Evolutionary conservation across 495 filamentous ascomycete genomes (phyloP).

Genomic region (Aspergillus funiculosus): DNA sequence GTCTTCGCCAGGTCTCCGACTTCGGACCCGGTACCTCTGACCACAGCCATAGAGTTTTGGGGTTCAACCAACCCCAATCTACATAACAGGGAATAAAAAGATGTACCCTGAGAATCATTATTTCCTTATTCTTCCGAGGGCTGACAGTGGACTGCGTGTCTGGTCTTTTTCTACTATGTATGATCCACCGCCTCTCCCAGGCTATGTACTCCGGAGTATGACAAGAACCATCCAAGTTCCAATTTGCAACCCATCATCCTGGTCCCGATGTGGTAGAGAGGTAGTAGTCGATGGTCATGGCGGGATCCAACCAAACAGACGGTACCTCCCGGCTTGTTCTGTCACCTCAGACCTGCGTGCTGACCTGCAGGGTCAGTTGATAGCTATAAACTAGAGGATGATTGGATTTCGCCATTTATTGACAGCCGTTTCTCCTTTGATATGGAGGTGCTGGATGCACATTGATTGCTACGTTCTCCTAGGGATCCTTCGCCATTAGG

Average conservation of each 20-base stretch:
- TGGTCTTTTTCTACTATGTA: conserved; percentile 1
- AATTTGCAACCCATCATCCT: too few relatives aligned
- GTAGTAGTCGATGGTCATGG: neutral
- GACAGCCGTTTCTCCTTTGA: too few relatives aligned
- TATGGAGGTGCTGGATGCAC: neutral
- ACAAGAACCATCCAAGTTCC: conserved; percentile 4
- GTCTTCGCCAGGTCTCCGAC: too few relatives aligned
- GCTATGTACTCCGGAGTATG: neutral
- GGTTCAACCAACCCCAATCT: neutral
- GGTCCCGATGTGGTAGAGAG: too few relatives aligned
- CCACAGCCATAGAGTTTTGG: conserved; percentile 1
- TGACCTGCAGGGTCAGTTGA: conserved; percentile 14
- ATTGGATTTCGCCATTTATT: too few relatives aligned
- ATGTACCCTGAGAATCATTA: neutral
- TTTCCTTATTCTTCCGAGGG: conserved; percentile 15
- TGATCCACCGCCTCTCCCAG: conserved; percentile 1
- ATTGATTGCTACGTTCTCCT: neutral
- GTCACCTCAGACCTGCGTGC: neutral
- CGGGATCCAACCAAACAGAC: conserved; percentile 4
- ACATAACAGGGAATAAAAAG: conserved; percentile 1
- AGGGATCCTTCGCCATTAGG: neutral
- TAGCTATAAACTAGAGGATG: neutral
- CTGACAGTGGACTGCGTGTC: conserved; percentile 7
- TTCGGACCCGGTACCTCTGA: conserved; percentile 1
- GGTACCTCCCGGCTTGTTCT: too few relatives aligned